These are phyloP conservation scores for Trichosanthes cucumerina DNA, from an alignment of 306 rosid species.

Conservation along the genomic window DNA sequence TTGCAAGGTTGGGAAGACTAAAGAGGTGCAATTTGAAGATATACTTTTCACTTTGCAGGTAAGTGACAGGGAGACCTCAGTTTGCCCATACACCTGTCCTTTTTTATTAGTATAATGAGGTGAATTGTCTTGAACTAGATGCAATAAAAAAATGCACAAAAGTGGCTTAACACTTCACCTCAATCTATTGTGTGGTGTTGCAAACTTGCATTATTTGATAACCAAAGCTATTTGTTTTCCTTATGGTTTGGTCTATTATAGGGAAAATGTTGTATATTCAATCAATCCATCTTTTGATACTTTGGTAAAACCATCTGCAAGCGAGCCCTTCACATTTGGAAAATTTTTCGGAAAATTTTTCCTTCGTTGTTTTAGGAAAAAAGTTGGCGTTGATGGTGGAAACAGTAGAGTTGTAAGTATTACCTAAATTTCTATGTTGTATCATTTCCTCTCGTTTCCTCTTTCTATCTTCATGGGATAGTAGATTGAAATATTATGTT, in stretches of 20 bases:
- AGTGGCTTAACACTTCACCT: neutral
- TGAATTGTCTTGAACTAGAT: neutral
- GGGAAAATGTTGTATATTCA: neutral
- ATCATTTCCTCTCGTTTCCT: too few relatives aligned
- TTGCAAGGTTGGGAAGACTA: too few relatives aligned
- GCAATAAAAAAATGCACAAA: neutral
- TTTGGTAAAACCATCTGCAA: conserved; percentile 36
- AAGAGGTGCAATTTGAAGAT: conserved; percentile 96
- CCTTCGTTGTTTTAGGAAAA: conserved; percentile 95
- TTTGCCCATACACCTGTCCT: neutral
- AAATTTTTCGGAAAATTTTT: conserved; percentile 94
- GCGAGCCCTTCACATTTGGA: conserved; percentile 98
- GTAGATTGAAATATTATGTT: too few relatives aligned
- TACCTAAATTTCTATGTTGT: too few relatives aligned
- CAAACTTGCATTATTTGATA: neutral
- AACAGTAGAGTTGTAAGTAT: too few relatives aligned
- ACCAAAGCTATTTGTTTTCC: neutral
- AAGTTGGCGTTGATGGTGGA: too few relatives aligned
- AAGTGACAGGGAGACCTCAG: neutral
- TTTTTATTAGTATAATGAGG: neutral
- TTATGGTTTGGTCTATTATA: neutral
- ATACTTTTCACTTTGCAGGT: conserved; percentile 99
- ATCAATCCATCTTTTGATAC: conserved; percentile 3
- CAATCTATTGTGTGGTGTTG: neutral
- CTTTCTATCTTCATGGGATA: too few relatives aligned